Conservation (phyloP, 352 stramenopile species). For the Salisapilia sapeloensis region DNA sequence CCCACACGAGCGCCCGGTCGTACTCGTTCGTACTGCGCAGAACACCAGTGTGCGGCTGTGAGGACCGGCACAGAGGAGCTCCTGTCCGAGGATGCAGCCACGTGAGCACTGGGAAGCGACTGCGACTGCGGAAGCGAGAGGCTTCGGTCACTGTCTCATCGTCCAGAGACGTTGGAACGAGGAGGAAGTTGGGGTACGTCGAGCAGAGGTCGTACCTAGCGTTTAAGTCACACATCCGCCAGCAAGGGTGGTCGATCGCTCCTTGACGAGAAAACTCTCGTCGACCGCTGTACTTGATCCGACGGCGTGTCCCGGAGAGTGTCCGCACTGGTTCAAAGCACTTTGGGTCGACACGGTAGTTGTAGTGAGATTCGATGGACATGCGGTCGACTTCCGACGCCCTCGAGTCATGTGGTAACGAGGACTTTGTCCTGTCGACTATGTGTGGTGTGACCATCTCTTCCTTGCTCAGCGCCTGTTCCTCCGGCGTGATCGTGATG, state of each 20-base stretch:
- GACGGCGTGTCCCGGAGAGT: no score
- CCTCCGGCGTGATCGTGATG: conserved; percentile 18
- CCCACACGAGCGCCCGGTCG: conserved; percentile 85
- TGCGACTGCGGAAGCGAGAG: conserved; percentile 57
- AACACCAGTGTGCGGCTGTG: conserved; percentile 92
- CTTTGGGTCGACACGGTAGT: no score
- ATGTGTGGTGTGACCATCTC: no score
- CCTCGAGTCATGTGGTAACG: no score
- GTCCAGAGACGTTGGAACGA: conserved; percentile 39
- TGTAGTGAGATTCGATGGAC: no score
- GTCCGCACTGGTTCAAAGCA: no score
- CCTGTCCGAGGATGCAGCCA: conserved; percentile 84
- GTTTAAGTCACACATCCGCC: conserved; percentile 41
- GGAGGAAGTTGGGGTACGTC: conserved; percentile 52
- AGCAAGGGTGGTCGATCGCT: conserved; percentile 40
- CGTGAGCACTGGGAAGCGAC: conserved; percentile 65
- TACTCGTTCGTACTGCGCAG: conserved; percentile 81
- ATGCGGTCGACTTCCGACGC: no score
- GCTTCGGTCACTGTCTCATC: conserved; percentile 56
- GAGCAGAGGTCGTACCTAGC: conserved; percentile 51
- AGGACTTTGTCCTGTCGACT: no score
- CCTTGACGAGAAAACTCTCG: conserved; percentile 45
- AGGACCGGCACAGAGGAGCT: conserved; percentile 85
- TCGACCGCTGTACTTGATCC: conserved; percentile 56
- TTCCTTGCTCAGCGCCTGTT: no score